Percentiles rank a stretch among this genome's conserved stretches.
phyloP scores from a whole-genome alignment of 169 alveolate genomes.

The Cryptosporidium muris region DNA sequence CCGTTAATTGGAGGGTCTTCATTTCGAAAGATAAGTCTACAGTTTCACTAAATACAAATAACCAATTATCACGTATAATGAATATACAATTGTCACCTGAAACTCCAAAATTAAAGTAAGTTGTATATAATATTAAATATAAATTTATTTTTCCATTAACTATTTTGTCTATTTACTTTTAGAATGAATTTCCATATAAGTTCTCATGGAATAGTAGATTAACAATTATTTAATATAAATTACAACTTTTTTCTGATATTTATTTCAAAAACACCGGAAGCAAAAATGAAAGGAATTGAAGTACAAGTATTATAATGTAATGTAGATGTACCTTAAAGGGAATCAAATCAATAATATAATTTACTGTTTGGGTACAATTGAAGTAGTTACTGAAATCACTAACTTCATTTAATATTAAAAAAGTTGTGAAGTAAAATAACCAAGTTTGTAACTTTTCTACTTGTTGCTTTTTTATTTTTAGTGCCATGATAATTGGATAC shows the following conservation, averaged over 20 bases:
- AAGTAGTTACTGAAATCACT: background rate
- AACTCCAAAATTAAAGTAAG: slow-evolving; percentile 48
- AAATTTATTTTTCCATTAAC: background rate
- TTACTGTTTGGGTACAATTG: background rate
- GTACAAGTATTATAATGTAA: slow-evolving; percentile 14
- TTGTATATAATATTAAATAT: background rate
- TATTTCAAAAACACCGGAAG: slow-evolving; percentile 21
- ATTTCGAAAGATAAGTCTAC: background rate
- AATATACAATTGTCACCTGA: slow-evolving; percentile 42
- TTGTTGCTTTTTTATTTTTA: slow-evolving; percentile 18
- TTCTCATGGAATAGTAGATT: too few species aligned
- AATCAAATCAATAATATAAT: slow-evolving; percentile 22
- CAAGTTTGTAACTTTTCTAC: slow-evolving; percentile 37
- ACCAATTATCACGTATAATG: background rate
- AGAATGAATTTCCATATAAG: too few species aligned
- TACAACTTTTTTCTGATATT: background rate
- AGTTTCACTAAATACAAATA: background rate
- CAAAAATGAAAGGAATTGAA: slow-evolving; percentile 24
- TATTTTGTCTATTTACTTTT: too few species aligned
- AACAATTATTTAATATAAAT: too few species aligned
- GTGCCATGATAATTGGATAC: slow-evolving; percentile 42
- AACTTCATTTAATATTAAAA: slow-evolving; percentile 12
- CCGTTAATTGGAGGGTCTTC: slow-evolving; percentile 53
- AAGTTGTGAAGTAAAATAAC: slow-evolving; percentile 1
- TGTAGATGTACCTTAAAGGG: slow-evolving; percentile 39